These are phyloP conservation scores for Exophiala aquamarina DNA, from an alignment of 2,329 filamentous ascomycete genomes.

Conservation along the genomic window DNA sequence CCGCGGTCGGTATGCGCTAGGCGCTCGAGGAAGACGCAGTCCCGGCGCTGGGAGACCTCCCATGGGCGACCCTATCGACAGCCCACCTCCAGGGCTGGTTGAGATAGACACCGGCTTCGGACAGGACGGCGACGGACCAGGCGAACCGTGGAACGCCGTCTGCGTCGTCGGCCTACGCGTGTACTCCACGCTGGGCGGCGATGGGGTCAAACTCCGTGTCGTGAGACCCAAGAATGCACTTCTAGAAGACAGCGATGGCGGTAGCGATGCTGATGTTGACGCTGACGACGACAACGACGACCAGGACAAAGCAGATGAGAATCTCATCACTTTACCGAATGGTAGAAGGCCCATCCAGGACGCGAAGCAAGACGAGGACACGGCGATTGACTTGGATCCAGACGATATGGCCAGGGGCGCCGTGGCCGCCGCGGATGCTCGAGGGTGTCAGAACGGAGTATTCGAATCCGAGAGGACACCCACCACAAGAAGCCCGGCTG, in stretches of 20 bases:
- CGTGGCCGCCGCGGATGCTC: slow-evolving; percentile 10
- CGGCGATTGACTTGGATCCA: slow-evolving; percentile 10
- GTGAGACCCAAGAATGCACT: slow-evolving; percentile 3
- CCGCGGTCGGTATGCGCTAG: neutral
- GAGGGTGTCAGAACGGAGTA: too few species aligned
- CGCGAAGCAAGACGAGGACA: neutral
- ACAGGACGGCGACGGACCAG: slow-evolving; percentile 24
- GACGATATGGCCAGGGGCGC: slow-evolving; percentile 21
- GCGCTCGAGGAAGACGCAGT: neutral
- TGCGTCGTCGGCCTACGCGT: slow-evolving; percentile 61
- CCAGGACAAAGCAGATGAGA: neutral
- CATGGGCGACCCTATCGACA: neutral
- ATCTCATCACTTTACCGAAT: neutral
- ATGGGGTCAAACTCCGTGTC: slow-evolving; percentile 15
- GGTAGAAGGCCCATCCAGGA: neutral
- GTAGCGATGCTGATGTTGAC: neutral
- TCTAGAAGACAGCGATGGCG: too few species aligned
- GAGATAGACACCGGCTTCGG: neutral
- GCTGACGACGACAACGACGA: slow-evolving; percentile 1
- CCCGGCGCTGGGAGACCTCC: neutral
- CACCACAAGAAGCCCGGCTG: too few species aligned
- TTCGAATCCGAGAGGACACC: too few species aligned
- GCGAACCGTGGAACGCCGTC: slow-evolving; percentile 59
- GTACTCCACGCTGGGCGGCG: slow-evolving; percentile 39
- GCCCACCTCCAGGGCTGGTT: too few species aligned